phyloP scores from a whole-genome alignment of 140 eudicot species.

The Flaveria floridana region DNA sequence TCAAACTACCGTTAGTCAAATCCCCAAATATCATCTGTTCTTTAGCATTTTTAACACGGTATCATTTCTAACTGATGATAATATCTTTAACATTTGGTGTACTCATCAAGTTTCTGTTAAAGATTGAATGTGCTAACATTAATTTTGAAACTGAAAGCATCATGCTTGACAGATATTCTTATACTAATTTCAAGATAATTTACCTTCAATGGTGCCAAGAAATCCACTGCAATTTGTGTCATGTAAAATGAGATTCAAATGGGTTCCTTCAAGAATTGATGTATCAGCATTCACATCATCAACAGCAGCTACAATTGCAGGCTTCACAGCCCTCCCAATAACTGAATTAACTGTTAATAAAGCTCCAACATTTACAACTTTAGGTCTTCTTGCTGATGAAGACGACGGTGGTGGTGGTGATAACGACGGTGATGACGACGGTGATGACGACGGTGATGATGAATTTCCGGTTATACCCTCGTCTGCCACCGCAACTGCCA shows the following conservation, averaged over 20 bases:
- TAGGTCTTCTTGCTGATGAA: slow-evolving; percentile 39
- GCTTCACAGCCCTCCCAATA: slow-evolving; percentile 77
- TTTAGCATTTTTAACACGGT: background rate
- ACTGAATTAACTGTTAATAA: slow-evolving; percentile 72
- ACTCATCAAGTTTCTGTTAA: background rate
- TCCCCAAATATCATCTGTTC: background rate
- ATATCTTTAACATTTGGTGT: background rate
- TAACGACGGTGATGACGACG: no score
- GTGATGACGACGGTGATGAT: slow-evolving; percentile 4
- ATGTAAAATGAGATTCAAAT: slow-evolving; percentile 55
- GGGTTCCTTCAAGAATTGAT: slow-evolving; percentile 53
- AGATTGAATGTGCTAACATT: background rate
- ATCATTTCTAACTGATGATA: background rate
- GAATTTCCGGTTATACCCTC: slow-evolving; percentile 38
- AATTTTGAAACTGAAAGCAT: background rate
- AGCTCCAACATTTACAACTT: slow-evolving; percentile 70
- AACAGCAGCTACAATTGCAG: slow-evolving; percentile 75
- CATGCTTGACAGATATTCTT: background rate
- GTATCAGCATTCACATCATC: slow-evolving; percentile 71
- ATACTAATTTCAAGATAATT: background rate
- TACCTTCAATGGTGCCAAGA: slow-evolving; percentile 86
- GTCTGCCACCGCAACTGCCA: slow-evolving; percentile 32
- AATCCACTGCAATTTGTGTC: slow-evolving; percentile 94
- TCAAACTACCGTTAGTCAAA: background rate
- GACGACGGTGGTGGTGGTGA: background rate